Conservation (phyloP, 1,139 yeast genomes). For the Saccharomyces hybrid region DNA sequence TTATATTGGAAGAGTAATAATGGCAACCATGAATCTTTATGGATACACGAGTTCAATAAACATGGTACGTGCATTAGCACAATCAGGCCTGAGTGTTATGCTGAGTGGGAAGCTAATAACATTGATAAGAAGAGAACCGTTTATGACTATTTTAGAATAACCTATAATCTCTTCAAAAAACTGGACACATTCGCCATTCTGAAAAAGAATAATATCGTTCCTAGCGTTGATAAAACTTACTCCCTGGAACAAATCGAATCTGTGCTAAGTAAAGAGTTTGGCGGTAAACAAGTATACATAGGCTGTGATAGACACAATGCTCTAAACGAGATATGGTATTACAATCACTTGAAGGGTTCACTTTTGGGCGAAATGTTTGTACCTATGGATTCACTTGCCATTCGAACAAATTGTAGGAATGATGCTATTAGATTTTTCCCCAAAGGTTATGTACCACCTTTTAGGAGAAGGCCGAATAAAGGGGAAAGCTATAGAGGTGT, state of each 20-base stretch:
- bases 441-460: slow-evolving; percentile 43
- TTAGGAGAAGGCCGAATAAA: slow-evolving; percentile 14
- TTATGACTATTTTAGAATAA: slow-evolving; percentile 65
- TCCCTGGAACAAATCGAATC: slow-evolving; percentile 54
- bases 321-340: slow-evolving; percentile 86
- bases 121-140: slow-evolving; percentile 46
- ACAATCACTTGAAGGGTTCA: slow-evolving; percentile 70
- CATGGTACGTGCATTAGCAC: slow-evolving; percentile 92
- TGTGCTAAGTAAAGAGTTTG: slow-evolving; percentile 54
- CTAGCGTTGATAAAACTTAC: slow-evolving; percentile 55
- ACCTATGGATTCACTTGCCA: slow-evolving; percentile 52
- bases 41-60: slow-evolving; percentile 93
- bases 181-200: slow-evolving; percentile 70
- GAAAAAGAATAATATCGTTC: slow-evolving; percentile 58
- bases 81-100: slow-evolving; percentile 63
- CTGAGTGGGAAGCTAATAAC: slow-evolving; percentile 18
- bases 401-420: slow-evolving; percentile 54
- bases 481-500: slow-evolving; percentile 36
- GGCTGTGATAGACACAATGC: slow-evolving; percentile 64
- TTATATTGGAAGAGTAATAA: slow-evolving; percentile 69
- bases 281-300: slow-evolving; percentile 56
- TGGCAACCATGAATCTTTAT: slow-evolving; percentile 66
- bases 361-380: slow-evolving; percentile 55
- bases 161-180: slow-evolving; percentile 54
- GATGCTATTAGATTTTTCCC: slow-evolving; percentile 70